Evolutionary conservation across 2,329 filamentous ascomycete genomes (phyloP).

Genomic region (Ceratocystiopsis sp.): DNA sequence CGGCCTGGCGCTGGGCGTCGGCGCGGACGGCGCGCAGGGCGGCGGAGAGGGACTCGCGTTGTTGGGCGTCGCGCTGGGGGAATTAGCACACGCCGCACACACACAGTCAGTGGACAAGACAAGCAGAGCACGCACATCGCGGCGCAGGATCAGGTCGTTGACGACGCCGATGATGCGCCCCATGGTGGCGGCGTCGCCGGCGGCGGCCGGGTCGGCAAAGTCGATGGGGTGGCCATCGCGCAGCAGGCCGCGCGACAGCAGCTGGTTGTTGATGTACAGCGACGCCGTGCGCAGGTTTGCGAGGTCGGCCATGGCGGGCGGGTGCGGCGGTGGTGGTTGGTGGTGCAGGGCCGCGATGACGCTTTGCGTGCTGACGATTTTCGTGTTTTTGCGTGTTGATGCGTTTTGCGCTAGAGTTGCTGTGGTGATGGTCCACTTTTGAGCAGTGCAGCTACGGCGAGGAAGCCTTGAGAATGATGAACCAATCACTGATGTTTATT

Average conservation of each 20-base stretch:
- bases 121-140: slow-evolving; percentile 49
- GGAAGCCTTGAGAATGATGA: too few relatives aligned
- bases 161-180: slow-evolving; percentile 79
- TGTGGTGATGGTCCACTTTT: too few relatives aligned
- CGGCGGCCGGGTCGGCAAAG: slow-evolving; percentile 57
- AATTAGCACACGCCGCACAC: too few relatives aligned
- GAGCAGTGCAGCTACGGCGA: too few relatives aligned
- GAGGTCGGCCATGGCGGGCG: slow-evolving; percentile 34
- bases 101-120: too few relatives aligned
- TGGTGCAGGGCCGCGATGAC: too few relatives aligned
- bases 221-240: slow-evolving; percentile 60
- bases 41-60: slow-evolving; percentile 65
- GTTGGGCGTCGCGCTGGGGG: slow-evolving; percentile 80
- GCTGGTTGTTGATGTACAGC: slow-evolving; percentile 56
- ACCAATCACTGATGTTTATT: too few relatives aligned
- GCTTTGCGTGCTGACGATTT: too few relatives aligned
- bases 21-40: slow-evolving; percentile 61
- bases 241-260: slow-evolving; percentile 47
- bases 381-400: too few relatives aligned
- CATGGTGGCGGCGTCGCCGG: slow-evolving; percentile 42
- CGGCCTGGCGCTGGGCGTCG: slow-evolving; percentile 56
- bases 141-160: slow-evolving; percentile 77
- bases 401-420: too few relatives aligned
- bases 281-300: slow-evolving; percentile 50
- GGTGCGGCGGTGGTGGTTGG: too few relatives aligned